phyloP scores from a whole-genome alignment of 139 green algal species.

The Auxenochlorella protothecoides region DNA sequence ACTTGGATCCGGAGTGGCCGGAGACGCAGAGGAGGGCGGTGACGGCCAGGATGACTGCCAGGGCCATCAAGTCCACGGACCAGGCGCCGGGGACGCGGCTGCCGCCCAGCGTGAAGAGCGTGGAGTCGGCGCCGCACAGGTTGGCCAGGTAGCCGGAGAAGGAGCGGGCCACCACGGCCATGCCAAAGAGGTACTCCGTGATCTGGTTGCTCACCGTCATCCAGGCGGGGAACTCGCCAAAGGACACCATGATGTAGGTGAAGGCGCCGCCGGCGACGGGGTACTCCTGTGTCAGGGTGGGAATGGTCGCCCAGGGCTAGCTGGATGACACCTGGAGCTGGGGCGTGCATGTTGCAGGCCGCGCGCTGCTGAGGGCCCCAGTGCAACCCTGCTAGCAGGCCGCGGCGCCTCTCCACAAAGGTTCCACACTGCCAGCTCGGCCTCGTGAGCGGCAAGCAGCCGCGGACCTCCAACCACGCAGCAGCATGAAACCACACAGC shows the following conservation, averaged over 20 bases:
- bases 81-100: background rate
- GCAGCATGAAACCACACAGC: background rate
- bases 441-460: too few relatives aligned
- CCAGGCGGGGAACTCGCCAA: conserved; percentile 25
- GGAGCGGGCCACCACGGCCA: conserved; percentile 16
- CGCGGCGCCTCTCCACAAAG: too few relatives aligned
- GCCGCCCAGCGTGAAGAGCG: background rate
- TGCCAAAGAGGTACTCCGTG: conserved; percentile 22
- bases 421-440: background rate
- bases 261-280: conserved; percentile 24
- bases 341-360: too few relatives aligned
- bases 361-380: too few relatives aligned
- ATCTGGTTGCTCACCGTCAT: conserved; percentile 15
- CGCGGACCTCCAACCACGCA: too few relatives aligned
- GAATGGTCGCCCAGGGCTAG: too few relatives aligned
- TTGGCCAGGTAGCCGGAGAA: conserved; percentile 15
- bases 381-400: too few relatives aligned
- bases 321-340: too few relatives aligned
- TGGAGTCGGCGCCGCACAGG: background rate
- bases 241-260: conserved; percentile 20
- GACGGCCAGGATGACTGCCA: conserved; percentile 14
- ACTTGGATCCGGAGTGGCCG: conserved; percentile 7
- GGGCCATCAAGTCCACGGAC: conserved; percentile 13
- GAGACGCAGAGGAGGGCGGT: conserved; percentile 14
- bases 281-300: conserved; percentile 3